Evolutionary conservation across 352 stramenopile species (phyloP).

Genomic region (Phytophthora boehmeriae): DNA sequence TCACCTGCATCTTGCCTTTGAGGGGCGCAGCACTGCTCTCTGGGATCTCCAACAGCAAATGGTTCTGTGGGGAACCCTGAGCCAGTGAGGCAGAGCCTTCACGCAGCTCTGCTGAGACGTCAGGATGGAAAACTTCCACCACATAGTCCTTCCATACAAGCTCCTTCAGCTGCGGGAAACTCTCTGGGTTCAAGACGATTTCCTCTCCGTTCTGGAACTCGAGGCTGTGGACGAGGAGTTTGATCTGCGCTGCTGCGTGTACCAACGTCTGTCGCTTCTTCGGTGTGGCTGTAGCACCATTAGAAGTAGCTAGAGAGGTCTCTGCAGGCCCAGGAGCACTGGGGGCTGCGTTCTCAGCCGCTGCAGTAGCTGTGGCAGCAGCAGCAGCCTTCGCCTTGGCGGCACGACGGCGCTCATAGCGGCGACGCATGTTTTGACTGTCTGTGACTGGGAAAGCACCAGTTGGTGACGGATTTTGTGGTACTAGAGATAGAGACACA

Average conservation of each 20-base stretch:
- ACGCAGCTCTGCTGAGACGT: slow-evolving; percentile 19
- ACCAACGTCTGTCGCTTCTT: slow-evolving; percentile 54
- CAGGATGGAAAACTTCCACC: slow-evolving; percentile 81
- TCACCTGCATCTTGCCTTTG: slow-evolving; percentile 82
- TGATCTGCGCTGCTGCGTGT: slow-evolving; percentile 66
- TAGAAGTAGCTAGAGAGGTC: neutral
- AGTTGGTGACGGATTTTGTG: slow-evolving; percentile 5
- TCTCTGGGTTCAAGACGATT: slow-evolving; percentile 83
- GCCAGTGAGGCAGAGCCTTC: slow-evolving; percentile 33
- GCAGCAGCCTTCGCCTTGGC: slow-evolving; percentile 44
- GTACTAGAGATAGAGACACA: neutral
- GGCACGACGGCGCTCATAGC: slow-evolving; percentile 54
- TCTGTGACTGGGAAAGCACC: neutral
- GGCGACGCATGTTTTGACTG: slow-evolving; percentile 45
- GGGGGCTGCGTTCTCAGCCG: slow-evolving; percentile 12
- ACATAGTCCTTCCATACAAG: slow-evolving; percentile 77
- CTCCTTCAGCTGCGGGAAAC: slow-evolving; percentile 75
- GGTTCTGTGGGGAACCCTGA: slow-evolving; percentile 51
- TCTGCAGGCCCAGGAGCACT: slow-evolving; percentile 5
- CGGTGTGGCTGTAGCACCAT: slow-evolving; percentile 6
- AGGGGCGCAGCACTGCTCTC: slow-evolving; percentile 65
- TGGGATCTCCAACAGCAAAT: slow-evolving; percentile 82
- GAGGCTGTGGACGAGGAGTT: slow-evolving; percentile 82
- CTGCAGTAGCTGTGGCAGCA: slow-evolving; percentile 18
- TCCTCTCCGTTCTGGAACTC: slow-evolving; percentile 86